Percentiles rank a stretch among this genome's conserved stretches.
phyloP scores from a whole-genome alignment of 2,329 filamentous ascomycete genomes.

The Colletotrichum sublineola region DNA sequence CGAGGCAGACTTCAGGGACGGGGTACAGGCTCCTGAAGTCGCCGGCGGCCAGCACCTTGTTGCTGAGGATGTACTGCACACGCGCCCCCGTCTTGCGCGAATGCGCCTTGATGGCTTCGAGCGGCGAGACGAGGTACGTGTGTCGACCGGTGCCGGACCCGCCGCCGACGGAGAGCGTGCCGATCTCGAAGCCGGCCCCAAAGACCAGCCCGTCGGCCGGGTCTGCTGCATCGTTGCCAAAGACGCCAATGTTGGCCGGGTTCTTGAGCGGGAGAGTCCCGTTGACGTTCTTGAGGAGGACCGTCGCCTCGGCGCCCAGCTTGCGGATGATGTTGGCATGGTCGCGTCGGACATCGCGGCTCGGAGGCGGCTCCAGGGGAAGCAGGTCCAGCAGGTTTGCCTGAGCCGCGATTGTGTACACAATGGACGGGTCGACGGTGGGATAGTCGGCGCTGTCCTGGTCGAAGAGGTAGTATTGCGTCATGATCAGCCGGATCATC shows the following conservation, averaged over 20 bases:
- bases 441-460: slow-evolving; percentile 65
- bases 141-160: slow-evolving; percentile 72
- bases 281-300: slow-evolving; percentile 75
- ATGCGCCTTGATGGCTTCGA: slow-evolving; percentile 74
- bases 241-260: slow-evolving; percentile 67
- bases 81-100: slow-evolving; percentile 65
- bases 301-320: slow-evolving; percentile 68
- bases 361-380: slow-evolving; percentile 57
- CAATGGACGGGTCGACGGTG: slow-evolving; percentile 43
- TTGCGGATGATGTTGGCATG: slow-evolving; percentile 72
- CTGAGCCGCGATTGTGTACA: slow-evolving; percentile 31
- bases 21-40: slow-evolving; percentile 67
- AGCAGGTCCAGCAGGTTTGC: slow-evolving; percentile 25
- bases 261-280: slow-evolving; percentile 69
- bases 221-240: slow-evolving; percentile 76
- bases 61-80: slow-evolving; percentile 64
- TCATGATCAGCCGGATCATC: slow-evolving; percentile 75
- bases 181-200: slow-evolving; percentile 67
- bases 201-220: slow-evolving; percentile 30
- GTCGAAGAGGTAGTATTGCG: slow-evolving; percentile 70
- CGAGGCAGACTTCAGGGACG: slow-evolving; percentile 74
- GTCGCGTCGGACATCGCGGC: slow-evolving; percentile 66
- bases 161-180: slow-evolving; percentile 77
- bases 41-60: slow-evolving; percentile 53
- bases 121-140: slow-evolving; percentile 74